These are phyloP conservation scores for Ophiostoma tasmaniense DNA, from an alignment of 2,329 filamentous ascomycete species.

Conservation along the genomic window DNA sequence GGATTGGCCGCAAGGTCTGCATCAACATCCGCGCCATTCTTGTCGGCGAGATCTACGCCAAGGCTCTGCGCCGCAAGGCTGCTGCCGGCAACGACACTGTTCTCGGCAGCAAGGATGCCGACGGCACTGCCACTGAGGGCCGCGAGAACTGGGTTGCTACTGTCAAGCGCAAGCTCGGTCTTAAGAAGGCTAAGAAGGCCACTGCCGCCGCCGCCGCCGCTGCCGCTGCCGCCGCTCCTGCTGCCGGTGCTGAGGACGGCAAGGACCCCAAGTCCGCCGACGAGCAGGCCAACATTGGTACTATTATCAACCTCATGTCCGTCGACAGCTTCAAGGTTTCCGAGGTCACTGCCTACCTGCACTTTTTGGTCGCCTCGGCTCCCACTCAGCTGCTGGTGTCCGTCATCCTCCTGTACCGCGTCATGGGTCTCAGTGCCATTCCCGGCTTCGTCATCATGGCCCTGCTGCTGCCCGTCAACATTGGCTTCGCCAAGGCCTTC, in stretches of 20 bases:
- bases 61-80: constrained; percentile 84
- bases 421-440: constrained; percentile 88
- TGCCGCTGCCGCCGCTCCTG: not conserved
- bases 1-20: constrained; percentile 89
- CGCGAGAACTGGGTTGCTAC: constrained; percentile 37
- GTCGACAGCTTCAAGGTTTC: constrained; percentile 98
- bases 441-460: constrained; percentile 88
- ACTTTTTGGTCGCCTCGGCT: constrained; percentile 88
- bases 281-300: constrained; percentile 81
- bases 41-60: constrained; percentile 94
- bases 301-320: constrained; percentile 99
- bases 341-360: constrained; percentile 87
- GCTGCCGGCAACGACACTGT: constrained; percentile 67
- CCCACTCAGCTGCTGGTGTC: constrained; percentile 82
- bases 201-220: constrained; percentile 25
- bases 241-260: constrained; percentile 28
- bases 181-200: constrained; percentile 41
- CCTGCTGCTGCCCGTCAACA: constrained; percentile 80
- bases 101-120: constrained; percentile 49
- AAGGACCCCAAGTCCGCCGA: constrained; percentile 38
- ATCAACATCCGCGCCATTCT: constrained; percentile 90
- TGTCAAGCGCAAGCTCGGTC: constrained; percentile 49
- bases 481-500: constrained; percentile 79
- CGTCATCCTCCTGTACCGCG: constrained; percentile 72
- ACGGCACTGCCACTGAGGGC: constrained; percentile 31